Evolutionary conservation across 2,329 filamentous ascomycete species (phyloP), one percentile per base, ranked within the genome.

Genomic region (Orbilia ellipsospora): DNA sequence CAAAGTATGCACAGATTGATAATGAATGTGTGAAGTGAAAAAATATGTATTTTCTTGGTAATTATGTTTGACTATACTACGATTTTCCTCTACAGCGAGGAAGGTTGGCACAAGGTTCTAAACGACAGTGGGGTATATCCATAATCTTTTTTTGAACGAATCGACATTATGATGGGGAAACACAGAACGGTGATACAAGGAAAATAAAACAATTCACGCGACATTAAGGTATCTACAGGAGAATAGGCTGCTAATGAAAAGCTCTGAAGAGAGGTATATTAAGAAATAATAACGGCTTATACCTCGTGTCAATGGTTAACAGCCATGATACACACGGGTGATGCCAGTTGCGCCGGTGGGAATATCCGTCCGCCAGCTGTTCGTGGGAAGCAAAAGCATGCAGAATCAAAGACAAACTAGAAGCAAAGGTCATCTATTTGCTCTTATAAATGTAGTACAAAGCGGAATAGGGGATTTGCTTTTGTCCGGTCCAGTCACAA

Each of bases 401-500:
- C 16, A 44, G 7, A 40, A 63, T 18, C 13, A 50, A 50, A 54
- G 55, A 8, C 15, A 50, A 56, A 50, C 26, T 26, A 26, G 31
- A 59, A 40, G 51, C 23, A 48, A 42, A 56, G 6, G 2, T 45
- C 8, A 40, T 36, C 10, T 36, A 36, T 57, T 31, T 42, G 28
- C 36, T 44, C 59, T 69, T 60, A 64, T 69, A 75, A 23, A 75
- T 18, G 48, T 50, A 75, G 59, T 75, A 75, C 36, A 57, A 51
- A 56, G 72, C 72, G 13, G 72, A 28, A 54, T 75, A 75, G 1
- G 64, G 72, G 59, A 75, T 60, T 28, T 64, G 52, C 18, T 45
- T 52, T 18, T 60, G 40, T 18, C 64, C 72, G 6, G 36, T n/a
- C 59, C 57, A 60, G 26, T 87, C 81, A 81, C 94, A 98, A 0